Base-by-base conservation (phyloP, 352 stramenopile species). In the Globisporangium acanthophoron region DNA sequence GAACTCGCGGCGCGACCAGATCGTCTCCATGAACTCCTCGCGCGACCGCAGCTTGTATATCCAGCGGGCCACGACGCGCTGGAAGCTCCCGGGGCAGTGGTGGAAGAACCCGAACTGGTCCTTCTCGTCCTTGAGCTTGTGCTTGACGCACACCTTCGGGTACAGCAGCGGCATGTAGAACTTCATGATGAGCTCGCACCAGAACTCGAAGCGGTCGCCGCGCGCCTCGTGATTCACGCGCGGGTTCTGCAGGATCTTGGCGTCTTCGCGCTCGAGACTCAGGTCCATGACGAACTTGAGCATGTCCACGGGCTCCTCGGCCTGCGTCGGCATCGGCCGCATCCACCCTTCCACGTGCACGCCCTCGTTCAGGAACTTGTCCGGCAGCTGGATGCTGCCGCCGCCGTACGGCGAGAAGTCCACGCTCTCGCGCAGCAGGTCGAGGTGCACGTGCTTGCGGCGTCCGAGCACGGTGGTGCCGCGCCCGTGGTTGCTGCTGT, bases 111-210 rank as follows among this genome's bases (percentile, higher is more conserved):
- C 85, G 13, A 89, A 69, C 35, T 72, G 81, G 51, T 95, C 83
- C 9, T 64, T 66, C 56, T 92, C 85, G 21, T 92, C 85, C 71
- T 95, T 95, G 48, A 95, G 65, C 49, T 90, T 90, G 9, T 86
- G 73, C 56, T 93, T 91, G 18, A 93, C 62, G 68, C 85, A 93
- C 9, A 93, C 68, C 50, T 95, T 95, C 3, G 86, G 86, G 59
- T 91, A 96, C 52, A 96, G 57, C 41, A 96, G 59, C 31, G 86
- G 86, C 86, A 96, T 96, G 61, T 92, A 96, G 52, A 90, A 96
- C 40, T 84, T 82, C 86, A 96, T 96, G 55, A 96, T 90, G 12
- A 96, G 65, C 27, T 93, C 79, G 24, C 76, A 72, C 86, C 86
- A 96, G 60, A 92, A 96, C 44, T 89, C 71, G 40, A 96, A 96